These are phyloP conservation scores for Canna indica DNA, from an alignment of 176 grass and related monocot genomes.

Conservation along the genomic window DNA sequence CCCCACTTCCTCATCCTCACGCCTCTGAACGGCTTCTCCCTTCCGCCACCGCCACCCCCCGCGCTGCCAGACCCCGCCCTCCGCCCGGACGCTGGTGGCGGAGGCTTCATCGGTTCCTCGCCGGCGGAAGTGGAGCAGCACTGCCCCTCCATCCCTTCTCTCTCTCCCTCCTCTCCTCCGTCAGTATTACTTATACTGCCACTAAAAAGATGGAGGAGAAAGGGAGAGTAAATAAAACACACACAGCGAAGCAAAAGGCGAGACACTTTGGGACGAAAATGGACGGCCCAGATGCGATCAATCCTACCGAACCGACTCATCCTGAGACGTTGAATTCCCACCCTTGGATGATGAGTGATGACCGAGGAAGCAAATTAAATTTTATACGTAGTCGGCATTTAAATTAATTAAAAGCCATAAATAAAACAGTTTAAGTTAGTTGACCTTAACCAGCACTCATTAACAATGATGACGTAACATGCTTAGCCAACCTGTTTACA, in stretches of 20 bases:
- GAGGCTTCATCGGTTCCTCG: conserved; percentile 21
- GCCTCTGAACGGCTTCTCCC: neutral
- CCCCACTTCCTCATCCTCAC: conserved; percentile 15
- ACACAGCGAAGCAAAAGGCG: neutral
- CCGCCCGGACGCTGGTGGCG: conserved; percentile 7
- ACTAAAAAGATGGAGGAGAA: conserved; percentile 29
- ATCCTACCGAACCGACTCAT: neutral
- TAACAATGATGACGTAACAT: neutral
- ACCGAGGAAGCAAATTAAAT: no score
- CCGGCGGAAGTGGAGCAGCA: conserved; percentile 31
- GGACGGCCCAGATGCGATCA: neutral
- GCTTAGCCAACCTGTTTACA: neutral
- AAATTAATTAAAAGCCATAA: neutral
- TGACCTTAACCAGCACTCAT: neutral
- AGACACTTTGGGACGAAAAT: neutral
- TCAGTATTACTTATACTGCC: neutral
- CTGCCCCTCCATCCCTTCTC: conserved; percentile 3
- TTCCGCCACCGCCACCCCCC: neutral
- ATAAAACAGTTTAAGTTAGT: neutral
- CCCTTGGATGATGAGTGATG: no score
- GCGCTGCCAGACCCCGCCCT: neutral
- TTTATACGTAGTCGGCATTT: neutral
- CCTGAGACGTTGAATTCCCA: no score
- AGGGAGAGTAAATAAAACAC: neutral
- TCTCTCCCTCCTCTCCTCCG: conserved; percentile 11